Conservation (phyloP, 345 rosid species). For the Hevea brasiliensis region DNA sequence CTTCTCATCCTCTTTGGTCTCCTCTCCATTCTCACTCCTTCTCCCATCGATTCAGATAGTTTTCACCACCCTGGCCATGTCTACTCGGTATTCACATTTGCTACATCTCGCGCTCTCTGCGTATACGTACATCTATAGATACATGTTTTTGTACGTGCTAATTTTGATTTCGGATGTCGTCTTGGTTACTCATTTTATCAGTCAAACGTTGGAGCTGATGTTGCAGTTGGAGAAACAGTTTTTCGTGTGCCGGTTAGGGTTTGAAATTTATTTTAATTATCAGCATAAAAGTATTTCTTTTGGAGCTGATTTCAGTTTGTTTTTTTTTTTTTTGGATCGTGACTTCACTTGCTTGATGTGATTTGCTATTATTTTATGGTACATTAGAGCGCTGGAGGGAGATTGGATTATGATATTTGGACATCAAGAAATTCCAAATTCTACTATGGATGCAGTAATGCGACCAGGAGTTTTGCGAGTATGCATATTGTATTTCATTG, state of each 20-base stretch:
- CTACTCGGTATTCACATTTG: conserved; percentile 32
- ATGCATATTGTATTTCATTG: conserved; percentile 18
- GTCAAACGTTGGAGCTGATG: conserved; percentile 30
- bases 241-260: conserved; percentile 77
- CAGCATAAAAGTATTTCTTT: not conserved
- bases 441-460: conserved; percentile 68
- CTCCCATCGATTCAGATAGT: conserved; percentile 57
- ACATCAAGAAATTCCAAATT: conserved; percentile 58
- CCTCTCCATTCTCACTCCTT: conserved; percentile 67
- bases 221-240: conserved; percentile 28
- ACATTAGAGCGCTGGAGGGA: conserved; percentile 60
- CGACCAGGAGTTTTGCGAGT: conserved; percentile 67
- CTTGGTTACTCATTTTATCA: conserved; percentile 2
- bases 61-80: conserved; percentile 32
- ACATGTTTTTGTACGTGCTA: not conserved
- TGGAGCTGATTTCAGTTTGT: not conserved
- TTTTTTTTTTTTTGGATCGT: conserved; percentile 17
- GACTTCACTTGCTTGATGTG: conserved; percentile 7
- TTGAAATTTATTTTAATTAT: not conserved
- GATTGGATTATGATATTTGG: conserved; percentile 73
- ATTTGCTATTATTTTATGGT: conserved; percentile 12
- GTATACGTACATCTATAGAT: not conserved
- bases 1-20: conserved; percentile 67
- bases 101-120: too few species aligned
- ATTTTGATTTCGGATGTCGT: not conserved